These are phyloP conservation scores for Pilasporangium apinafurcum DNA, from an alignment of 352 stramenopile species.

Conservation along the genomic window DNA sequence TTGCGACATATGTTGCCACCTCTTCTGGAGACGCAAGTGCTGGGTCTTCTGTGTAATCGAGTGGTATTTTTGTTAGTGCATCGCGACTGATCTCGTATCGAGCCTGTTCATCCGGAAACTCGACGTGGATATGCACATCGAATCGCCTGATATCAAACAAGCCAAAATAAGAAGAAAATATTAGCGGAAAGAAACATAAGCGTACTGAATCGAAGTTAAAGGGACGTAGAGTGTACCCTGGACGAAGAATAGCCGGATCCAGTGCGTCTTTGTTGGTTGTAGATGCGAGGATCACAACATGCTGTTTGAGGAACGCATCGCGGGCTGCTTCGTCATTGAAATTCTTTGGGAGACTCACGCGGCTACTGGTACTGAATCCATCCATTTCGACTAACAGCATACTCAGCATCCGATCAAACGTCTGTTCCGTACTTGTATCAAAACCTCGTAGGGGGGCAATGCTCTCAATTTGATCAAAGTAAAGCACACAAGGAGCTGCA, in stretches of 20 bases:
- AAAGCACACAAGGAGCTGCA: slow-evolving; percentile 85
- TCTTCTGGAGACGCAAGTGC: slow-evolving; percentile 17
- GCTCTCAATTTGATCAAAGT: slow-evolving; percentile 91
- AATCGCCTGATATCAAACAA: slow-evolving; percentile 43
- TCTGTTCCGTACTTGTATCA: slow-evolving; percentile 90
- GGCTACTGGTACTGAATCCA: slow-evolving; percentile 56
- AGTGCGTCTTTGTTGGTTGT: slow-evolving; percentile 66
- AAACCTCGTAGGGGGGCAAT: slow-evolving; percentile 84
- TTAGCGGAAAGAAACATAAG: background rate
- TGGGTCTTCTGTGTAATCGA: slow-evolving; percentile 39
- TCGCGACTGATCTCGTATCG: slow-evolving; percentile 42
- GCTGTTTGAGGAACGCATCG: slow-evolving; percentile 67
- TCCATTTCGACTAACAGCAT: slow-evolving; percentile 91
- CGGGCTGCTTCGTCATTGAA: slow-evolving; percentile 27
- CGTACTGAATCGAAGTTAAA: too few relatives aligned
- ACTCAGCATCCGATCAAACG: slow-evolving; percentile 88
- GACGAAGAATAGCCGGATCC: slow-evolving; percentile 83
- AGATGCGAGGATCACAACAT: slow-evolving; percentile 82
- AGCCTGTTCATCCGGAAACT: slow-evolving; percentile 51
- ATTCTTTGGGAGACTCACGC: slow-evolving; percentile 20
- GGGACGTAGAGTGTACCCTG: too few relatives aligned
- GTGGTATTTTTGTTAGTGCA: slow-evolving; percentile 34
- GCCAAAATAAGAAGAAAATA: slow-evolving; percentile 3
- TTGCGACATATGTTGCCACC: slow-evolving; percentile 44
- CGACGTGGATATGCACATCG: slow-evolving; percentile 68